Base-by-base conservation (phyloP, 176 grass and related monocot species). In the Juncus effusus region DNA sequence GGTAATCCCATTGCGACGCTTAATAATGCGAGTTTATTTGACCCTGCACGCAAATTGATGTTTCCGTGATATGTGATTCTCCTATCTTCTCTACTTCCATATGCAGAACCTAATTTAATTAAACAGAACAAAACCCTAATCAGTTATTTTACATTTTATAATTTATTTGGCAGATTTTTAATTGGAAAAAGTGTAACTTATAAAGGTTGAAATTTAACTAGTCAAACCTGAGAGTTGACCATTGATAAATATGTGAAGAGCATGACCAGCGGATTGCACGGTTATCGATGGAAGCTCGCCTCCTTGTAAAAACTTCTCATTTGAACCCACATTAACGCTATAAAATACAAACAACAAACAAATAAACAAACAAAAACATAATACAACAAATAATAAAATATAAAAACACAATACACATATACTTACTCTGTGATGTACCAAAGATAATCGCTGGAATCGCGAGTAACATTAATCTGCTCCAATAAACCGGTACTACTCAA, bases 341-440 rank as follows among this genome's bases (percentile, higher is more conserved):
- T 19, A 72, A 61, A 61, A 10, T 45, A 69, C 40, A 69, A 28
- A 11, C 39, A 62, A 66, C 74, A 37, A 68, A 39, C 7, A 28
- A 38, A 51, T 66, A 63, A 52, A 78, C 64, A 5, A 72, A 74
- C 11, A 80, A 5, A 35, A 71, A 72, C 37, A 13, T 37, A 1
- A 61, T 51, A 57, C 8, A 68, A 52, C 15, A 4, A 36, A 16
- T 13, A 13, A 1, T 7, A 11, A 38, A 76, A 13, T 64, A 75
- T 15, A 75, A 19, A 3, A 51, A 4, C 5, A 41, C 11, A 5
- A 12, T 62, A 0, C 4, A 9, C 62, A 4, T 28, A 15, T 0
- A 57, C 66, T 78, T 84, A 99, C 95, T 90, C 86, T 59, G 85
- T 90, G 3, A 90, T 99, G 69, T 99, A 99, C 95, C 95, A 99